Evolutionary conservation across 495 filamentous ascomycete species (phyloP), one percentile per base, ranked within the genome.

Genomic region (Hypoxylon trugodes): DNA sequence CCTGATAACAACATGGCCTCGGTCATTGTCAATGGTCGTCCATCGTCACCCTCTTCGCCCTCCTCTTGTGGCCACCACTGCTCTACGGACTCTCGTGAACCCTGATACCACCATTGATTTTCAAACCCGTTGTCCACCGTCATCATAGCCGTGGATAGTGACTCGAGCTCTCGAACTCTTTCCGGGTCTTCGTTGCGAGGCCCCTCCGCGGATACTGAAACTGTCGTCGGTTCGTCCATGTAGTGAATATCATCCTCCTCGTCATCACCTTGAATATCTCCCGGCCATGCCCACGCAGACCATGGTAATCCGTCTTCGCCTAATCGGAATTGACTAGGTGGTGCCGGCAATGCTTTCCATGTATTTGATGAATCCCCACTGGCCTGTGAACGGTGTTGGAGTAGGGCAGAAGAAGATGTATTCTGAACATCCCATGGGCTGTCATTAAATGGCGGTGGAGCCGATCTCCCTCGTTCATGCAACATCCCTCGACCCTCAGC

Each of bases 111-210:
- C 79, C 79, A 81, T 64, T 81, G 78, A 65, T 76, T 77, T 68
- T 82, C 79, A 33, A 82, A 81, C 8, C 79, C 79, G 51, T 81
- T 80, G 60, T 83, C 82, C 6, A 84, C 80, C 3, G 82, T 84
- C 76, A 84, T 79, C 81, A 84, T 81, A 21, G 82, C 82, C 21
- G 74, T 74, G 13, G 79, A 79, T 12, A 84, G 67, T 0, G 79
- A 76, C 49, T 77, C 80, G 22, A 83, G 71, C 16, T 84, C 79
- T 62, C 22, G 71, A 33, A 22, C 75, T 70, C 62, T 66, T 36
- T 62, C 53, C n/a, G 47, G 47, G 48, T 69, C 66, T 16, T 68
- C 69, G 6, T 38, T 56, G 9, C 54, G 57, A 22, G 45, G 52
- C 21, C 19, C 48, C 3, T 68, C 54, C 30, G 56, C 55, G 1